Evolutionary conservation across 371 early-diverging fungal genomes (phyloP).

Genomic region (Mortierella sp.): DNA sequence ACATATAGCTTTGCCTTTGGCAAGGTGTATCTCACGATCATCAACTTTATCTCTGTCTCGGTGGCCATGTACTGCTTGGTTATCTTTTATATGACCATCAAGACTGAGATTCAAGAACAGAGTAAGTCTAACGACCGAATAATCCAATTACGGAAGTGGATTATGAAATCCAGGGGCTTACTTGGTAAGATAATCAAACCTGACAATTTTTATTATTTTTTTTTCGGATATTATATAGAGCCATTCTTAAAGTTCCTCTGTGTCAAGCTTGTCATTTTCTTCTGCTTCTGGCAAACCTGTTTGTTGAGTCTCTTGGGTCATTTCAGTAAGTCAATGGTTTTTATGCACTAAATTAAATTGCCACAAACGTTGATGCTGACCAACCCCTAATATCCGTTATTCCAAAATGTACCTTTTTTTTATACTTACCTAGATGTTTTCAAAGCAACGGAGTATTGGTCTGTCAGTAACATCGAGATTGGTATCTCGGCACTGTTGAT

Average conservation of each 20-base stretch:
- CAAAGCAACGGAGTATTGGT: constrained; percentile 55
- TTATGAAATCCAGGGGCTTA: neutral
- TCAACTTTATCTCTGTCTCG: constrained; percentile 57
- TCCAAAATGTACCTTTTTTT: neutral
- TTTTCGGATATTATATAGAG: constrained; percentile 12
- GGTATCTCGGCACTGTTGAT: constrained; percentile 71
- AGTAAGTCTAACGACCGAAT: constrained; percentile 34
- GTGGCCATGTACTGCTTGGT: constrained; percentile 59
- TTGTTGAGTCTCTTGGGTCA: constrained; percentile 36
- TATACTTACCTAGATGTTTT: constrained; percentile 23
- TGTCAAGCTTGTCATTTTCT: constrained; percentile 58
- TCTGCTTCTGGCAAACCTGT: constrained; percentile 51
- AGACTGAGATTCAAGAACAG: constrained; percentile 57
- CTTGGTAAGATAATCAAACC: neutral
- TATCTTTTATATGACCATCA: constrained; percentile 67
- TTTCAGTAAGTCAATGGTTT: constrained; percentile 16
- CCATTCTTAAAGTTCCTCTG: constrained; percentile 59
- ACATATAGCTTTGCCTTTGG: constrained; percentile 66
- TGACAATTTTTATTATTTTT: neutral
- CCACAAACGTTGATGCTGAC: too few species aligned
- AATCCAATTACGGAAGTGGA: neutral
- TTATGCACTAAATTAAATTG: too few species aligned
- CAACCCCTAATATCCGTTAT: too few species aligned
- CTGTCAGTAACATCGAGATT: constrained; percentile 62
- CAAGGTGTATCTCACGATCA: constrained; percentile 65